Evolutionary conservation across 1,139 yeast species (phyloP).

Genomic region (Yamadazyma dendronema): DNA sequence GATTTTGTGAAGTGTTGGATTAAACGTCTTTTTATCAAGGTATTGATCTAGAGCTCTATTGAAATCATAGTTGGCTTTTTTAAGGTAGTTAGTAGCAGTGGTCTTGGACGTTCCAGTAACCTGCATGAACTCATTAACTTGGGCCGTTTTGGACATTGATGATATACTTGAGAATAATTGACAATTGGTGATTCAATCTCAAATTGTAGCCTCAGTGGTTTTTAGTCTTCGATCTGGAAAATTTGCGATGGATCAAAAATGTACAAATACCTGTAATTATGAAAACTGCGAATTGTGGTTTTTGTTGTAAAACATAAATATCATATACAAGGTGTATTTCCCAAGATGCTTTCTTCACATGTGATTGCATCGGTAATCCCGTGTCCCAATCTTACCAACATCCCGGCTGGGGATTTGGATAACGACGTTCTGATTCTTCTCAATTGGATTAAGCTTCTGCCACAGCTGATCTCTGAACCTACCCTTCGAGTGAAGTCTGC

Average conservation of each 20-base stretch:
- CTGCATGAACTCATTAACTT: constrained; percentile 12
- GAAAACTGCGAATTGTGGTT: too few relatives aligned
- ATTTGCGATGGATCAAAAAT: too few relatives aligned
- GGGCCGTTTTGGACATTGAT: not conserved
- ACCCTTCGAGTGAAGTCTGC: constrained; percentile 38
- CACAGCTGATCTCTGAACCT: constrained; percentile 24
- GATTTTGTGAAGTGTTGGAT: constrained; percentile 21
- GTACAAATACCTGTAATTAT: too few relatives aligned
- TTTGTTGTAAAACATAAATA: too few relatives aligned
- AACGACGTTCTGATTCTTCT: constrained; percentile 40
- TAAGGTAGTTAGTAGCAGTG: constrained; percentile 13
- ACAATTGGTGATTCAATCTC: not conserved
- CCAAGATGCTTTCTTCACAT: constrained; percentile 3
- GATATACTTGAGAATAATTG: not conserved
- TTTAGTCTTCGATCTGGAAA: too few relatives aligned
- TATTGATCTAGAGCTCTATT: constrained; percentile 10
- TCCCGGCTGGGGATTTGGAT: constrained; percentile 30
- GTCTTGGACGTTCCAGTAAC: constrained; percentile 13
- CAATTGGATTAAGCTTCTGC: constrained; percentile 31
- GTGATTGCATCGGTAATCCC: constrained; percentile 11
- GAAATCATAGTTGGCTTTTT: constrained; percentile 7
- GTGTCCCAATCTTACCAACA: constrained; percentile 13
- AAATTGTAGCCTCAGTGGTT: too few relatives aligned
- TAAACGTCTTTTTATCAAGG: constrained; percentile 11
- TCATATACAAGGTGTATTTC: too few relatives aligned